These are phyloP conservation scores for Scedosporium minutisporum DNA, from an alignment of 2,329 filamentous ascomycete genomes.

Conservation along the genomic window DNA sequence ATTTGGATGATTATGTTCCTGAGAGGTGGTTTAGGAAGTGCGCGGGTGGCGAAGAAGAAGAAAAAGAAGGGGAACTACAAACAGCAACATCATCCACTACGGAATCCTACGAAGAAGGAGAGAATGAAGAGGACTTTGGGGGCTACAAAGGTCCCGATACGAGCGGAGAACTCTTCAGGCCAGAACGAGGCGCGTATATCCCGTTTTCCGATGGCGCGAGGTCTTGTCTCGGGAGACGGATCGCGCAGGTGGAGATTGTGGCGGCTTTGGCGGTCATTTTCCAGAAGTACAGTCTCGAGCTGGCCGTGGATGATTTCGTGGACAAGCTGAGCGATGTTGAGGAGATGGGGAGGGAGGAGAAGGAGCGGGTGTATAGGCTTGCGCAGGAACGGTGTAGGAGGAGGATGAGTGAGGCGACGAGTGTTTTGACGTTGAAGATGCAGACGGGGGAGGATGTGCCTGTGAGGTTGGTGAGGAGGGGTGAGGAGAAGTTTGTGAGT, in stretches of 20 bases:
- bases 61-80: constrained; percentile 12
- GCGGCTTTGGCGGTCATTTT: constrained; percentile 45
- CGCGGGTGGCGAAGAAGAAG: constrained; percentile 8
- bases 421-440: constrained; percentile 65
- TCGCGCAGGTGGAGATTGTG: constrained; percentile 51
- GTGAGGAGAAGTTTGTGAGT: constrained; percentile 53
- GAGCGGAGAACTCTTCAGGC: constrained; percentile 51
- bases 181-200: constrained; percentile 43
- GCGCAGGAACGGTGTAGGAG: constrained; percentile 46
- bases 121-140: constrained; percentile 44
- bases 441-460: constrained; percentile 50
- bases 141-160: constrained; percentile 53
- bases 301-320: constrained; percentile 55
- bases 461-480: constrained; percentile 58
- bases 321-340: constrained; percentile 10
- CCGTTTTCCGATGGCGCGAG: constrained; percentile 51
- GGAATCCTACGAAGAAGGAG: constrained; percentile 20
- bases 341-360: constrained; percentile 34
- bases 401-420: constrained; percentile 44
- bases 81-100: too few relatives aligned
- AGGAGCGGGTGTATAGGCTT: constrained; percentile 46
- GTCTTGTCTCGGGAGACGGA: constrained; percentile 47
- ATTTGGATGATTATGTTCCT: constrained; percentile 60
- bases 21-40: constrained; percentile 56
- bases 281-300: constrained; percentile 55